Evolutionary conservation across 2,329 filamentous ascomycete species (phyloP).

Genomic region (Botryotinia narcissicola): DNA sequence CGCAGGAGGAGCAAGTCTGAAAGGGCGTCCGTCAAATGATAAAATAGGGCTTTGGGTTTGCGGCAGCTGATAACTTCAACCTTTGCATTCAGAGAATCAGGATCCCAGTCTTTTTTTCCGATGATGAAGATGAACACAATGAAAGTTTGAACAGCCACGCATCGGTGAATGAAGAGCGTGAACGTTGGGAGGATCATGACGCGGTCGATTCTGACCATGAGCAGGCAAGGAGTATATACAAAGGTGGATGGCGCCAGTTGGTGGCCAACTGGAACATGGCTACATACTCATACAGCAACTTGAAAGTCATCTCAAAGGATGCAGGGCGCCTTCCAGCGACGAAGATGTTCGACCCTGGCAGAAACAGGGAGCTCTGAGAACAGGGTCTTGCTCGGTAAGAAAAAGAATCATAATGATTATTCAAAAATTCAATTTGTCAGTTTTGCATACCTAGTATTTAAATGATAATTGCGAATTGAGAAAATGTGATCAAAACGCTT

Average conservation of each 20-base stretch:
- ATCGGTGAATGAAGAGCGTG: rapidly evolving
- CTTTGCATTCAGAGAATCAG: background rate
- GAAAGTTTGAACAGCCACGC: background rate
- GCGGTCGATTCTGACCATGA: background rate
- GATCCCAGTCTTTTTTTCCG: background rate
- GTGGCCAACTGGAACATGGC: too few relatives aligned
- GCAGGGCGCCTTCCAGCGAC: background rate
- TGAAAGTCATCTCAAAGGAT: too few relatives aligned
- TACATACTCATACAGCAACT: too few relatives aligned
- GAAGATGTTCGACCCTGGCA: background rate
- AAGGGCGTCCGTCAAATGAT: background rate
- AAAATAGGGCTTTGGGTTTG: background rate
- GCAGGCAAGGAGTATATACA: too few relatives aligned
- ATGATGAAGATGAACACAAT: background rate
- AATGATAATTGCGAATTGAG: too few relatives aligned
- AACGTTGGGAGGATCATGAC: background rate
- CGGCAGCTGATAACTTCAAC: background rate
- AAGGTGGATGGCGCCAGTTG: too few relatives aligned
- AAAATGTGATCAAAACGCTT: too few relatives aligned
- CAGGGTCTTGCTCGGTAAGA: too few relatives aligned
- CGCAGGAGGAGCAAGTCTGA: background rate
- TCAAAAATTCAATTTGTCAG: too few relatives aligned
- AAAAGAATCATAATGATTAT: too few relatives aligned
- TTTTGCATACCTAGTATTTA: too few relatives aligned
- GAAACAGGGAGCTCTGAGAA: too few relatives aligned